Conservation (phyloP, 306 rosid genomes). For the Delonix regia region DNA sequence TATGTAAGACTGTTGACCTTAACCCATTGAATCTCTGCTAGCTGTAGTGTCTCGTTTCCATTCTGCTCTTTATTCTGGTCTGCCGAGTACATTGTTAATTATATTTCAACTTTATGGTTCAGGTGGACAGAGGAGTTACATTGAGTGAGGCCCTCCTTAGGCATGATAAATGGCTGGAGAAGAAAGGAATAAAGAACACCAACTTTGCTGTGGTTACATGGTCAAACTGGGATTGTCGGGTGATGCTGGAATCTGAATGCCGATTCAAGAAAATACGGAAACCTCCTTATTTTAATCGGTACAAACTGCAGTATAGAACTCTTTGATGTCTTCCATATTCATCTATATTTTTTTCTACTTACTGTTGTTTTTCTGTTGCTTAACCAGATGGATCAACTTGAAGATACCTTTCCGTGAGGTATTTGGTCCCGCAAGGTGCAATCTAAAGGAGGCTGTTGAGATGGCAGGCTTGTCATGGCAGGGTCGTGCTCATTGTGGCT, state of each 20-base stretch:
- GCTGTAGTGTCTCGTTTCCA: constrained; percentile 4
- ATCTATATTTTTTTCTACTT: constrained; percentile 34
- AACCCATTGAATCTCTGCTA: not conserved
- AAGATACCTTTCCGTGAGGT: constrained; percentile 82
- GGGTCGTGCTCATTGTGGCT: constrained; percentile 94
- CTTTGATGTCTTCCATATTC: constrained; percentile 15
- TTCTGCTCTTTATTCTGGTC: constrained; percentile 11
- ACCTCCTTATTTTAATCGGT: constrained; percentile 91
- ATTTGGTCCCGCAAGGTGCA: constrained; percentile 79
- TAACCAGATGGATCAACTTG: constrained; percentile 85
- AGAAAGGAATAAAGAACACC: constrained; percentile 82
- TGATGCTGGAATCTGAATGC: constrained; percentile 95
- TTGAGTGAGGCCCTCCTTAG: constrained; percentile 86
- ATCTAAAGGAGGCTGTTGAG: constrained; percentile 90
- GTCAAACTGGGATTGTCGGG: constrained; percentile 94
- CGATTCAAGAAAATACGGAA: constrained; percentile 87
- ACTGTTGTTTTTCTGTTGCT: constrained; percentile 35
- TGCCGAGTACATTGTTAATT: constrained; percentile 24
- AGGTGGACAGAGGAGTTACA: constrained; percentile 95
- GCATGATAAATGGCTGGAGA: constrained; percentile 98
- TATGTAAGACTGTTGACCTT: not conserved
- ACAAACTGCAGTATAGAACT: constrained; percentile 33
- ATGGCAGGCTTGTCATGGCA: constrained; percentile 86
- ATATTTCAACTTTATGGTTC: constrained; percentile 35
- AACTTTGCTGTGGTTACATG: constrained; percentile 94